Conservation (phyloP, 2,329 filamentous ascomycete species). For the Atkinsonella hypoxylon region DNA sequence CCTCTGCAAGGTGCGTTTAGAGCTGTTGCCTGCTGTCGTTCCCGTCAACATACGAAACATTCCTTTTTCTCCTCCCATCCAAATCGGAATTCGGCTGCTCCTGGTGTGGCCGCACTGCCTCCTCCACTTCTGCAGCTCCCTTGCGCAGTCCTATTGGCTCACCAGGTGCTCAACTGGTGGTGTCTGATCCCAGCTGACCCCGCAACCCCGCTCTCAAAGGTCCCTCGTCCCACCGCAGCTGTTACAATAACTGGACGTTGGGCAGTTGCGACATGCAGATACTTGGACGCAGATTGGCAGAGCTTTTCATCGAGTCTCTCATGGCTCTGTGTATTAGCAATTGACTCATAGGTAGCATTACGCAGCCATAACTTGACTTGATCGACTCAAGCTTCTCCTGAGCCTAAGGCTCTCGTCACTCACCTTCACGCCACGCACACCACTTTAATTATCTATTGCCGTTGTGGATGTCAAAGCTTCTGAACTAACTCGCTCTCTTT, state of each 20-base stretch:
- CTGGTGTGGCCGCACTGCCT: background rate
- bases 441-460: background rate
- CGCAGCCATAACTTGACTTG: background rate
- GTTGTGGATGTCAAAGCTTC: background rate
- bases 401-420: background rate
- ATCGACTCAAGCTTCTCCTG: background rate
- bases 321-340: background rate
- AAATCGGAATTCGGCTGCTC: background rate
- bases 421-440: background rate
- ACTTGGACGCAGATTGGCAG: no score
- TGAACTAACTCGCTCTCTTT: background rate
- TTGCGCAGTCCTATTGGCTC: background rate
- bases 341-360: background rate
- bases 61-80: background rate
- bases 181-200: background rate
- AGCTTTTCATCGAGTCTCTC: background rate
- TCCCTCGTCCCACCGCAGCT: background rate
- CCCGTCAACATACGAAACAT: background rate
- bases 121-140: background rate
- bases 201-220: background rate
- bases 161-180: no score
- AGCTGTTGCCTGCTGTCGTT: background rate
- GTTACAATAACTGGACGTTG: no score
- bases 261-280: no score
- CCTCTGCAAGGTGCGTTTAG: conserved; percentile 1